Conservation (phyloP, 768 basidiomycete genomes). For the Asterophora parasitica region DNA sequence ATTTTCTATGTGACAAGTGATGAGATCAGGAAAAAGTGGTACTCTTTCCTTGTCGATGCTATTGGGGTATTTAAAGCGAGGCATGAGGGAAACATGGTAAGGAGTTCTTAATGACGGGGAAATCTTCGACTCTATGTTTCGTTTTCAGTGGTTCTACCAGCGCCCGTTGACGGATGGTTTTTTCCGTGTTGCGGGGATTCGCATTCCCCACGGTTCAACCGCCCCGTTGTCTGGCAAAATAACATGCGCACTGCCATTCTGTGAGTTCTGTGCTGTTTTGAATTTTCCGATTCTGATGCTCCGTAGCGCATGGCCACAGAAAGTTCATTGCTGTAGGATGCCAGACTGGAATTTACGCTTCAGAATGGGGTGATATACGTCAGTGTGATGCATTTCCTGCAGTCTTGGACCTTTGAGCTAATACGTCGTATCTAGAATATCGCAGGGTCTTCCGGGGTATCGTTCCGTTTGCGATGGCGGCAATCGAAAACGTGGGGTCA, state of each 20-base stretch:
- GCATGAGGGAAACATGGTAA: slow-evolving; percentile 71
- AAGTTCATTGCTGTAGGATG: slow-evolving; percentile 64
- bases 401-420: neutral
- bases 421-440: slow-evolving; percentile 39
- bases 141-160: slow-evolving; percentile 60
- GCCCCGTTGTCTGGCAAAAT: slow-evolving; percentile 53
- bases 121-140: neutral
- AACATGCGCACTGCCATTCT: slow-evolving; percentile 54
- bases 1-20: slow-evolving; percentile 67
- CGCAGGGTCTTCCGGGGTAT: slow-evolving; percentile 48
- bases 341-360: slow-evolving; percentile 65
- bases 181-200: slow-evolving; percentile 47
- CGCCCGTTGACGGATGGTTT: slow-evolving; percentile 54
- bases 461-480: slow-evolving; percentile 50
- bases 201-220: slow-evolving; percentile 23
- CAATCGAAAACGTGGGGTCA: slow-evolving; percentile 39
- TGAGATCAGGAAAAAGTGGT: slow-evolving; percentile 57
- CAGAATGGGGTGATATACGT: slow-evolving; percentile 53
- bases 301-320: slow-evolving; percentile 43
- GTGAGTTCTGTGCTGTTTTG: slow-evolving; percentile 34
- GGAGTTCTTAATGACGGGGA: slow-evolving; percentile 11
- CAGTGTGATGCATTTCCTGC: too few relatives aligned
- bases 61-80: slow-evolving; percentile 58
- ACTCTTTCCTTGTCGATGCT: slow-evolving; percentile 53
- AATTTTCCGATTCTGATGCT: neutral